These are phyloP conservation scores for Tinospora cordifolia DNA, from an alignment of 164 flowering plant species.

Conservation along the genomic window DNA sequence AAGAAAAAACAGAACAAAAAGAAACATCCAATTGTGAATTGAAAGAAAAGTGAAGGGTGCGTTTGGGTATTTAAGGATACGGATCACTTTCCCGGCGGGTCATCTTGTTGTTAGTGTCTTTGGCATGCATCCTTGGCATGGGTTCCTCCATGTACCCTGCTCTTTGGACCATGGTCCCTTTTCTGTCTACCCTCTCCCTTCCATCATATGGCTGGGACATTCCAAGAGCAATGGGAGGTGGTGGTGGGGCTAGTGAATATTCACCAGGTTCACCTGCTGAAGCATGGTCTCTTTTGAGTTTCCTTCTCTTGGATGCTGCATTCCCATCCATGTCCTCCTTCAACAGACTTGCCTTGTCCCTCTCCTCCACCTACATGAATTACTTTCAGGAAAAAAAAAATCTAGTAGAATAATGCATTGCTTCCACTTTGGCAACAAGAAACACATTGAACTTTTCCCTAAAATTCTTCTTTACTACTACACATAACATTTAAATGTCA, in stretches of 20 bases:
- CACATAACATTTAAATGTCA: no score
- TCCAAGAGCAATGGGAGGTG: conserved; percentile 40
- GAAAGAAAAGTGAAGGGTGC: neutral
- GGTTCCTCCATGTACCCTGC: conserved; percentile 71
- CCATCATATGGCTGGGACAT: conserved; percentile 68
- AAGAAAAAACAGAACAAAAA: neutral
- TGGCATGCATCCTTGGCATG: conserved; percentile 52
- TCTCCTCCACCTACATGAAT: conserved; percentile 53
- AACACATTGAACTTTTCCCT: no score
- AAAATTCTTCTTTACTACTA: no score
- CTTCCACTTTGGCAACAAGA: no score
- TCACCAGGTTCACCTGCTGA: conserved; percentile 62
- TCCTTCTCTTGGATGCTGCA: conserved; percentile 79
- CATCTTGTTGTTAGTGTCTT: conserved; percentile 67
- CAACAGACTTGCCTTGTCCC: conserved; percentile 53
- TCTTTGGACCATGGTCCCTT: conserved; percentile 57
- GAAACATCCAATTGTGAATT: neutral
- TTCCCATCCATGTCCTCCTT: conserved; percentile 72
- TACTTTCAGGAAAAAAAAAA: conserved; percentile 8
- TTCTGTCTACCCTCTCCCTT: conserved; percentile 76
- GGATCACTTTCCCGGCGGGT: conserved; percentile 72
- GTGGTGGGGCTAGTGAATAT: conserved; percentile 50
- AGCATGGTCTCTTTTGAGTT: conserved; percentile 74
- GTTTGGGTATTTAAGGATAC: conserved; percentile 53
- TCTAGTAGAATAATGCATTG: neutral